Evolutionary conservation across 148 eudicot species (phyloP), one percentile per base, ranked within the genome.

Genomic region (Camellia japonica): DNA sequence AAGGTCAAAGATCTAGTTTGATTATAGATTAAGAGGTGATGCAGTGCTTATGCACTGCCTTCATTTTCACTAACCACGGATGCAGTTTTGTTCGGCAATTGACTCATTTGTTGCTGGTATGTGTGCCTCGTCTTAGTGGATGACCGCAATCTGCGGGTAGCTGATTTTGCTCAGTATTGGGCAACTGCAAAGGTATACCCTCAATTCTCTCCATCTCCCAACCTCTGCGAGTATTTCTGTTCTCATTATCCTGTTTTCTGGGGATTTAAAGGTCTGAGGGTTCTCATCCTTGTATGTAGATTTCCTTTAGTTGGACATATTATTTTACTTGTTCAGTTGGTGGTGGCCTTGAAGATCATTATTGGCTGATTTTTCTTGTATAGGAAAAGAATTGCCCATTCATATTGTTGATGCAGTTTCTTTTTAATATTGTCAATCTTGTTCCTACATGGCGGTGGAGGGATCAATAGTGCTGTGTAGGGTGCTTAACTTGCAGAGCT

Each of bases 101-200:
- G 94, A 96, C 95, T 91, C 90, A 87, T 91, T 93, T 96, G 91
- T 90, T 85, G 97, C 93, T 95, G 98, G 92, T 96, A 91, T 92
- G 88, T 95, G 90, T 95, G 92, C 97, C 82, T 95, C 93, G 84
- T 91, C 93, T 92, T 96, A 96, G 99, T 96, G 99, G 99, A 96
- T 96, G 99, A 96, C 99, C 99, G 99, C 99, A 96, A 96, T 96
- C 99, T 96, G 99, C 99, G 99, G 99, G 97, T 96, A 89, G 99
- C 99, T 91, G 99, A 96, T 87, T 96, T 94, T 96, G 95, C 98
- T 96, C 99, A 96, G 89, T 96, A 94, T 96, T 96, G 99, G 99
- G 99, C 99, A 96, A 91, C 88, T 88, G 99, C 97, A 78, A 96
- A 96, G 99, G 99, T 96, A 96, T 91, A 93, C 89, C 82, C 88